A percentile compares a stretch with the other conserved stretches of the same genome.
phyloP scores from a whole-genome alignment of 805 yeast genomes.

The Schwanniomyces pseudopolymorphus region DNA sequence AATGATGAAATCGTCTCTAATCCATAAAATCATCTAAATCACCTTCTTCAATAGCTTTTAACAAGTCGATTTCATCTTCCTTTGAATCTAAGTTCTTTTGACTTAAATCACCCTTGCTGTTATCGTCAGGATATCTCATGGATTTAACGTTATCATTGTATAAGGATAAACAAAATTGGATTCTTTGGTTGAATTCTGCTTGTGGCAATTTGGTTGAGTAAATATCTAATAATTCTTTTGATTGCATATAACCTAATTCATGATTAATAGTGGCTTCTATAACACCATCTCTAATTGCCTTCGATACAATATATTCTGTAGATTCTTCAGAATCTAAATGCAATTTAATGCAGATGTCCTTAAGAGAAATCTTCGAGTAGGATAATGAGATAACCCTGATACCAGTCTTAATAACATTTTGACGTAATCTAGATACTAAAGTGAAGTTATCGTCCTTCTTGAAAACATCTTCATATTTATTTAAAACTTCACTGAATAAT shows the following conservation, averaged over 20 bases:
- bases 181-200: slow-evolving; percentile 85
- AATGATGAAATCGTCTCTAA: slow-evolving; percentile 12
- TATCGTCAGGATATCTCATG: slow-evolving; percentile 79
- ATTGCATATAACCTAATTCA: slow-evolving; percentile 86
- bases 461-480: slow-evolving; percentile 59
- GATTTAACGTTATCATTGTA: slow-evolving; percentile 93
- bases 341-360: slow-evolving; percentile 90
- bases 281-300: slow-evolving; percentile 96
- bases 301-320: slow-evolving; percentile 95
- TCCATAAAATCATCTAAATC: slow-evolving; percentile 53
- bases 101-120: slow-evolving; percentile 26
- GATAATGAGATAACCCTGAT: slow-evolving; percentile 89
- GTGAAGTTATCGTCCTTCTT: slow-evolving; percentile 79
- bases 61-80: slow-evolving; percentile 42
- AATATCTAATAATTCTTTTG: slow-evolving; percentile 80
- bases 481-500: slow-evolving; percentile 69
- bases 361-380: slow-evolving; percentile 85
- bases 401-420: slow-evolving; percentile 97
- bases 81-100: slow-evolving; percentile 29
- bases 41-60: slow-evolving; percentile 54
- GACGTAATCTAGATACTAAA: slow-evolving; percentile 84
- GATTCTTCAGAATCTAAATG: slow-evolving; percentile 92
- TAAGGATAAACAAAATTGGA: slow-evolving; percentile 82
- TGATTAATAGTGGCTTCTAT: slow-evolving; percentile 93
- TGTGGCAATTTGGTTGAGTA: slow-evolving; percentile 90